Evolutionary conservation across 768 basidiomycete species (phyloP).

Genomic region (Lactarius hatsudake): DNA sequence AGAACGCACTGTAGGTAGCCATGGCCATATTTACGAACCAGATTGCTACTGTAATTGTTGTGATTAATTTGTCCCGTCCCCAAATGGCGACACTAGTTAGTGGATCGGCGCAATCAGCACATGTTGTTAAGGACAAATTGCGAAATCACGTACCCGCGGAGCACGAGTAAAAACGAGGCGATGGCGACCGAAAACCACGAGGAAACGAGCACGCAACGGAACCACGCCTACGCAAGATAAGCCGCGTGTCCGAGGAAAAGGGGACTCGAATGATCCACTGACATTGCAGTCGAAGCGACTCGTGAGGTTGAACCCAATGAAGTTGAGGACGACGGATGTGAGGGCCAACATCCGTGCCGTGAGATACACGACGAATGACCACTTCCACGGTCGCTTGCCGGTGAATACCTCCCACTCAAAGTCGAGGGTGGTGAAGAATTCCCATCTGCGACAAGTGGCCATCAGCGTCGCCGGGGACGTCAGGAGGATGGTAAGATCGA

Average conservation of each 20-base stretch:
- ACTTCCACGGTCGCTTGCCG: constrained; percentile 25
- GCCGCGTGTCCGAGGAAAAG: not conserved
- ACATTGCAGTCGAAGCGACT: constrained; percentile 21
- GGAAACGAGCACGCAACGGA: constrained; percentile 12
- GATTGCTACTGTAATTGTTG: not conserved
- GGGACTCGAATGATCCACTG: not conserved
- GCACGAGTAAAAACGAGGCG: constrained; percentile 24
- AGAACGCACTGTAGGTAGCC: constrained; percentile 18
- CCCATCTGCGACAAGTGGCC: constrained; percentile 19
- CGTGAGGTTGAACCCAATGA: constrained; percentile 22
- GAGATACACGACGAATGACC: constrained; percentile 25
- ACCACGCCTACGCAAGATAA: constrained; percentile 17
- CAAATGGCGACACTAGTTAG: constrained; percentile 22
- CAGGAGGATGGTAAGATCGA: not conserved
- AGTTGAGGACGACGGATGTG: constrained; percentile 8
- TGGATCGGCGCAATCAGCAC: not conserved
- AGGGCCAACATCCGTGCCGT: constrained; percentile 15
- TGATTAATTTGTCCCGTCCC: constrained; percentile 16
- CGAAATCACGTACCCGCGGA: constrained; percentile 21
- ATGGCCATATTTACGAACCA: constrained; percentile 13
- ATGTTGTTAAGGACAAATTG: not conserved
- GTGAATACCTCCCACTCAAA: constrained; percentile 27
- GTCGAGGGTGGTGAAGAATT: constrained; percentile 23
- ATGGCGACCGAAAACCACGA: constrained; percentile 24
- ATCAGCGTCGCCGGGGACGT: not conserved